phyloP scores from a whole-genome alignment of 2,329 filamentous ascomycete species.

The Drechslerella stenobrocha region DNA sequence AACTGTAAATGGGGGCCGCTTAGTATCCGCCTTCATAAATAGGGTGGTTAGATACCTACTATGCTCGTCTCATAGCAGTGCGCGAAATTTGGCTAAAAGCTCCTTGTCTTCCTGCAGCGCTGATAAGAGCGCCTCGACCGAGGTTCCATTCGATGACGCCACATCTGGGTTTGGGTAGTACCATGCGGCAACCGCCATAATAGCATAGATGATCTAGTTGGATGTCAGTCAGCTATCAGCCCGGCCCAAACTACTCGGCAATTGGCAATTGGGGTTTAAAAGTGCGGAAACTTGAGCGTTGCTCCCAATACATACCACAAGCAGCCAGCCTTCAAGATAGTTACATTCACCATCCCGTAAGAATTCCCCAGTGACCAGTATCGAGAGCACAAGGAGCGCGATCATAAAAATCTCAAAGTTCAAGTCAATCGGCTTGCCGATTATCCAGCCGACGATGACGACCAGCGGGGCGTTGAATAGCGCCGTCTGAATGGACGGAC shows the following conservation, averaged over 20 bases:
- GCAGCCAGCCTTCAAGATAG: slow-evolving; percentile 82
- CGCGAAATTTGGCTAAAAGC: background rate
- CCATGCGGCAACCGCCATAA: slow-evolving; percentile 64
- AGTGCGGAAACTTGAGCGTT: background rate
- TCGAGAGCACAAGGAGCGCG: slow-evolving; percentile 76
- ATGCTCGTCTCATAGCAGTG: background rate
- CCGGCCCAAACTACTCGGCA: too few relatives aligned
- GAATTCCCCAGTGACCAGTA: slow-evolving; percentile 85
- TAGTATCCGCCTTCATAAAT: too few relatives aligned
- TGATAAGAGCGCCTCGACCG: background rate
- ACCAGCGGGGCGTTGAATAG: slow-evolving; percentile 83
- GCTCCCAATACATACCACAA: slow-evolving; percentile 62
- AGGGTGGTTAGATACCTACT: too few relatives aligned
- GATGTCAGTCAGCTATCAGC: too few relatives aligned
- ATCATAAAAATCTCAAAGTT: slow-evolving; percentile 88
- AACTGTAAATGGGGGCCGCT: too few relatives aligned
- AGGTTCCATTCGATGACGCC: slow-evolving; percentile 35
- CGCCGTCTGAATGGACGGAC: slow-evolving; percentile 84
- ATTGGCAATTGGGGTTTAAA: too few relatives aligned
- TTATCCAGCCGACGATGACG: slow-evolving; percentile 80
- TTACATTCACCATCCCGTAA: slow-evolving; percentile 85
- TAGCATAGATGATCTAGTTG: slow-evolving; percentile 65
- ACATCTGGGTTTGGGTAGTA: slow-evolving; percentile 61
- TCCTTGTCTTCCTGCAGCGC: background rate
- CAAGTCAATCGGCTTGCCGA: slow-evolving; percentile 71